Percentiles rank a stretch among this genome's conserved stretches.
These are phyloP conservation scores for Microsporum ferrugineum DNA, from an alignment of 2,329 filamentous ascomycete species.

Conservation along the genomic window DNA sequence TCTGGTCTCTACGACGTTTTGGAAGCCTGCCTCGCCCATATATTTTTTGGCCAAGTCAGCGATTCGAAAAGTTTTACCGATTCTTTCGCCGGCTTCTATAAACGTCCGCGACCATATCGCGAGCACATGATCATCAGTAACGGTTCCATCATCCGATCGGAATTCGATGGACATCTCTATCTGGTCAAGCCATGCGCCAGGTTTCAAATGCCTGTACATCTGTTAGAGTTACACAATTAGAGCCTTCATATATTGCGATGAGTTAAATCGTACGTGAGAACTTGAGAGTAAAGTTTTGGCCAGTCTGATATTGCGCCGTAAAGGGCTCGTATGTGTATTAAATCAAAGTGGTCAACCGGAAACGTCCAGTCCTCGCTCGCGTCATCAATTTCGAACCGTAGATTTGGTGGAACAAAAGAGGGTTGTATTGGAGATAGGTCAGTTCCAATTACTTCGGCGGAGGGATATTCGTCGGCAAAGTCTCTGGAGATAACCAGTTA, in stretches of 20 bases:
- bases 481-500: slow-evolving; percentile 16
- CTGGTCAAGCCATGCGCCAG: slow-evolving; percentile 21
- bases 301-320: slow-evolving; percentile 18
- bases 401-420: slow-evolving; percentile 51
- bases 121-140: slow-evolving; percentile 19
- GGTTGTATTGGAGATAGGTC: slow-evolving; percentile 56
- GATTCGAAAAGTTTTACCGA: slow-evolving; percentile 23
- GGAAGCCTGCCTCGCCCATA: slow-evolving; percentile 22
- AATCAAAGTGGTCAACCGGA: slow-evolving; percentile 38
- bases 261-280: slow-evolving; percentile 12
- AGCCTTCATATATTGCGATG: not conserved
- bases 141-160: slow-evolving; percentile 17
- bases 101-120: slow-evolving; percentile 20
- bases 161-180: slow-evolving; percentile 21
- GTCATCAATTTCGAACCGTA: slow-evolving; percentile 59
- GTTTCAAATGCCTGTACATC: slow-evolving; percentile 15
- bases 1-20: slow-evolving; percentile 20
- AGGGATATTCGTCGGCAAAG: slow-evolving; percentile 34
- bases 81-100: slow-evolving; percentile 21
- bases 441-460: slow-evolving; percentile 47
- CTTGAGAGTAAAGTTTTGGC: slow-evolving; percentile 17
- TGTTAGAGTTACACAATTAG: not conserved
- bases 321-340: slow-evolving; percentile 37
- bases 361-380: slow-evolving; percentile 46
- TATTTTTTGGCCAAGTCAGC: slow-evolving; percentile 17